Conservation (phyloP, 805 yeast species). For the Maudiozyma serrabonitensis region DNA sequence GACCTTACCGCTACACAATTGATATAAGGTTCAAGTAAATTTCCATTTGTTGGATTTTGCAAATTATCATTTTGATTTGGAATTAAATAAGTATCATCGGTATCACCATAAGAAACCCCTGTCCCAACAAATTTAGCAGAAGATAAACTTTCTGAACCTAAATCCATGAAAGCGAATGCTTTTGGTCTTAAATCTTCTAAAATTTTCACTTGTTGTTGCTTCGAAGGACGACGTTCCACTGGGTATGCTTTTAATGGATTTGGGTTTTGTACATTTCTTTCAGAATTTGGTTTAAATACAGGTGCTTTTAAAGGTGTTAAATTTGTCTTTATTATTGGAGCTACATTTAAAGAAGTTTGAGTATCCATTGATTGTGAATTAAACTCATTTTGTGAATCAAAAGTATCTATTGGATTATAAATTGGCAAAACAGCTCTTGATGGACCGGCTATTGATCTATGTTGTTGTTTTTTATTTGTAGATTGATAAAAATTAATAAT, state of each 20-base stretch:
- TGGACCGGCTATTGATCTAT: background rate
- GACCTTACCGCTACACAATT: background rate
- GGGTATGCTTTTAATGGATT: too few species aligned
- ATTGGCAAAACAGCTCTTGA: background rate
- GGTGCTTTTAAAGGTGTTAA: too few species aligned
- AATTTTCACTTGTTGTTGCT: background rate
- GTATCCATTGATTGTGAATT: constrained; percentile 9
- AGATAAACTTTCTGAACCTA: too few species aligned
- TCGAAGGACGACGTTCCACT: too few species aligned
- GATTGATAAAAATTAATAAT: background rate
- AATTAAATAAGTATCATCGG: too few species aligned
- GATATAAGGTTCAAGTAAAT: background rate
- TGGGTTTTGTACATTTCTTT: too few species aligned
- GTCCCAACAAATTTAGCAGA: too few species aligned
- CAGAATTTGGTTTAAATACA: too few species aligned
- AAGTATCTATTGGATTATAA: background rate
- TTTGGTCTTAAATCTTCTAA: background rate
- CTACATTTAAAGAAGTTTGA: background rate
- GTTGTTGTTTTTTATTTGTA: background rate
- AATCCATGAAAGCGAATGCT: too few species aligned
- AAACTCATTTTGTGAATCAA: constrained; percentile 10
- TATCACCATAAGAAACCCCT: too few species aligned
- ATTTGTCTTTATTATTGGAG: too few species aligned
- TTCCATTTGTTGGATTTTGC: background rate
- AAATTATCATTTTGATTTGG: too few species aligned